phyloP scores from a whole-genome alignment of 2,329 filamentous ascomycete genomes.

The Aureobasidium sp. region DNA sequence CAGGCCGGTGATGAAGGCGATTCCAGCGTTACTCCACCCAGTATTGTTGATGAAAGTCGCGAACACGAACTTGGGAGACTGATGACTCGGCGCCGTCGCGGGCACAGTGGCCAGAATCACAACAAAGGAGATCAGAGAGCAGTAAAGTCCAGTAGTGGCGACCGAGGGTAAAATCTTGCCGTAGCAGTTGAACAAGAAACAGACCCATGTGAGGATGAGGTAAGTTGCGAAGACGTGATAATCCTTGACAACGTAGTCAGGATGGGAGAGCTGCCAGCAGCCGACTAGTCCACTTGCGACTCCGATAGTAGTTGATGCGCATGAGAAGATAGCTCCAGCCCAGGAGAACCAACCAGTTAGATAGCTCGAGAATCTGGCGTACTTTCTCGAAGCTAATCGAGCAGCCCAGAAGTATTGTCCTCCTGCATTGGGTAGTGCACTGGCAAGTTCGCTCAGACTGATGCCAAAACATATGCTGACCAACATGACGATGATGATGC shows the following conservation, averaged over 20 bases:
- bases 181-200: slow-evolving; percentile 35
- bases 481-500: slow-evolving; percentile 39
- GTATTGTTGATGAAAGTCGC: slow-evolving; percentile 45
- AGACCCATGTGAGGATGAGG: slow-evolving; percentile 40
- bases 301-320: slow-evolving; percentile 43
- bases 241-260: slow-evolving; percentile 32
- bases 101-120: slow-evolving; percentile 44
- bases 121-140: slow-evolving; percentile 39
- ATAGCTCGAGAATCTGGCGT: slow-evolving; percentile 39
- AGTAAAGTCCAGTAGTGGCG: slow-evolving; percentile 41
- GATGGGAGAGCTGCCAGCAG: slow-evolving; percentile 45
- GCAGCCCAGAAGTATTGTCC: slow-evolving; percentile 47
- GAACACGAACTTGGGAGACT: slow-evolving; percentile 43
- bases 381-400: slow-evolving; percentile 39
- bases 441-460: slow-evolving; percentile 40
- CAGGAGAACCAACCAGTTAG: slow-evolving; percentile 46
- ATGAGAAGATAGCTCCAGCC: slow-evolving; percentile 48
- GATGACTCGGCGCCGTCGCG: slow-evolving; percentile 34
- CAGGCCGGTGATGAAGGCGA: slow-evolving; percentile 45
- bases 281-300: slow-evolving; percentile 42
- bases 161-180: slow-evolving; percentile 27
- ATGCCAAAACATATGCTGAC: slow-evolving; percentile 40
- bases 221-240: slow-evolving; percentile 36
- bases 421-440: slow-evolving; percentile 40
- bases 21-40: slow-evolving; percentile 38